These are phyloP conservation scores for Royoungia palumana DNA, from an alignment of 768 basidiomycete genomes.

Conservation along the genomic window DNA sequence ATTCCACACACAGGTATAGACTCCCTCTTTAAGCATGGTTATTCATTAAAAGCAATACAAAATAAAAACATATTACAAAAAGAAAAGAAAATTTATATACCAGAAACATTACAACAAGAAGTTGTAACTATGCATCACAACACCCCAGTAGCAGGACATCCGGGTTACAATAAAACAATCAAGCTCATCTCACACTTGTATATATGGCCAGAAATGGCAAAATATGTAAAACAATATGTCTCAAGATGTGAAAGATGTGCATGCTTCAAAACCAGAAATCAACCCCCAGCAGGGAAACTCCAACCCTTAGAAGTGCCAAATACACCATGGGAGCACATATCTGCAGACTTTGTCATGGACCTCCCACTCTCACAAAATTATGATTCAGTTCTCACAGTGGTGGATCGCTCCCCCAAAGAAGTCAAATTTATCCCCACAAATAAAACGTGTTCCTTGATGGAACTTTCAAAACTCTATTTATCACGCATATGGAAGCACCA, in stretches of 20 bases:
- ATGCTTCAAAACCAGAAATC: background rate
- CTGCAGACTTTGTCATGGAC: background rate
- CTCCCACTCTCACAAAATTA: background rate
- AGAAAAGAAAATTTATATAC: too few relatives aligned
- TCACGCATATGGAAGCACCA: constrained; percentile 1
- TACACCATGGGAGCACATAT: background rate
- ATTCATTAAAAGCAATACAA: too few relatives aligned
- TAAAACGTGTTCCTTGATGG: too few relatives aligned
- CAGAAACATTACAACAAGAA: too few relatives aligned
- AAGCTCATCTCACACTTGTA: background rate
- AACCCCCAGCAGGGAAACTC: background rate
- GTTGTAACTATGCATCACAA: background rate
- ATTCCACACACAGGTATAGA: too few relatives aligned
- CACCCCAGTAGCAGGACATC: background rate
- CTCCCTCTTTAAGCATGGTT: too few relatives aligned
- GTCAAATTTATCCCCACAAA: too few relatives aligned
- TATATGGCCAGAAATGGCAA: background rate
- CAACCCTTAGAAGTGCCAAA: background rate
- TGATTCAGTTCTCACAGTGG: background rate
- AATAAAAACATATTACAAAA: too few relatives aligned
- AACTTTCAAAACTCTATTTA: too few relatives aligned
- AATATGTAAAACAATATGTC: background rate
- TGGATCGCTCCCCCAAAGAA: background rate
- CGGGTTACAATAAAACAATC: background rate
- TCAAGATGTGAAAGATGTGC: background rate